Evolutionary conservation across 306 rosid genomes (phyloP), one percentile per base, ranked within the genome.

Genomic region (Begonia loranthoides): DNA sequence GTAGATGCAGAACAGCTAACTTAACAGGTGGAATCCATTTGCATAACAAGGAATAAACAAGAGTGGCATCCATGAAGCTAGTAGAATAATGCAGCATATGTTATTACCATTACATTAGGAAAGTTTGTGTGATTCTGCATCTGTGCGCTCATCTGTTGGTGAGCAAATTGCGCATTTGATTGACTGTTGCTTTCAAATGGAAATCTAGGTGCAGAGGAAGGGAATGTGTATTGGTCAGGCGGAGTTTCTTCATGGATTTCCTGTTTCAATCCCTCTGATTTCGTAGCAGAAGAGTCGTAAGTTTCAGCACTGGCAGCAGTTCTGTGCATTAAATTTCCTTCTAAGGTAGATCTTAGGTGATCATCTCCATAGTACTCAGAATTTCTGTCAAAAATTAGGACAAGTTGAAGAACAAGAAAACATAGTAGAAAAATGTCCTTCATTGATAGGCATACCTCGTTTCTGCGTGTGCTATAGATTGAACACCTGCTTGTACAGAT

Each of bases 301-400:
- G 74, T 71, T 15, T 57, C 87, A 47, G 80, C 68, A 66, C 67
- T 73, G 39, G 74, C 67, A 19, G 64, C 83, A 49, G 84, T 66
- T 68, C 84, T 74, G 68, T 83, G 93, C 57, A 79, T 70, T 59
- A 81, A 55, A 74, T 66, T 83, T 49, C 68, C 89, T 58, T 87
- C 96, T 1, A 93, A 65, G 45, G 79, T 58, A 55, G 71, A 40
- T 51, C 81, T 53, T 40, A 67, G 78, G 74, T 83, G 96, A 61
- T 87, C 96, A 41, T 92, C 96, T 39, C 71, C 94, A 49, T 71
- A 87, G 66, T 72, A 92, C 33, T 83, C 99, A 13, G 86, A 61
- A 75, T 79, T 79, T 73, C 99, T 92, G 86, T 70, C 61, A 47
- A 24, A 68, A 28, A 28, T 28, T 5, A 28, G 36, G 36, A 78